Percentiles rank a stretch among this genome's conserved stretches.
Evolutionary conservation across 2,329 filamentous ascomycete species (phyloP).

Genomic region (Ceratocystis albifundus): DNA sequence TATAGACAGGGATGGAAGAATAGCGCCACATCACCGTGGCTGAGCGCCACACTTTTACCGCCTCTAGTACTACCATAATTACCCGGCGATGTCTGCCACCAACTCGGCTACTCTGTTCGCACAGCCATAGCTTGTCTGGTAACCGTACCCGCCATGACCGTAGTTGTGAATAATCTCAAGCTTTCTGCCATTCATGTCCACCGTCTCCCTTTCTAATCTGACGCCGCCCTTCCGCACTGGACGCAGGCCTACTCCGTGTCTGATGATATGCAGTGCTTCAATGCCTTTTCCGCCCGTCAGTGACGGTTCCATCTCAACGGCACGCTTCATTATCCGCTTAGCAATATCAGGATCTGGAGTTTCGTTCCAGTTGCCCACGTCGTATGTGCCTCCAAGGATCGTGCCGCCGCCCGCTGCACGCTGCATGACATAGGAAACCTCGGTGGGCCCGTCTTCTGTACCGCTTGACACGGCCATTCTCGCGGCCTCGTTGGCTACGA

Average conservation of each 20-base stretch:
- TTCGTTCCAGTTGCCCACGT: constrained; percentile 67
- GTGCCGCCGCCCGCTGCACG: constrained; percentile 71
- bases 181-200: constrained; percentile 44
- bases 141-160: constrained; percentile 70
- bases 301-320: constrained; percentile 51
- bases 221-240: constrained; percentile 64
- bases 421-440: constrained; percentile 72
- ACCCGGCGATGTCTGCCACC: constrained; percentile 46
- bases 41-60: not conserved
- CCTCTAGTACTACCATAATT: not conserved
- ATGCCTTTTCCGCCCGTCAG: constrained; percentile 56
- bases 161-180: constrained; percentile 74
- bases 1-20: not conserved
- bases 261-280: constrained; percentile 60
- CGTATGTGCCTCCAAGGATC: constrained; percentile 74
- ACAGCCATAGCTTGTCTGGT: constrained; percentile 57
- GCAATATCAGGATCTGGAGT: constrained; percentile 71
- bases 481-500: constrained; percentile 67
- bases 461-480: constrained; percentile 60
- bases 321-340: constrained; percentile 71
- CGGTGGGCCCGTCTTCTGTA: constrained; percentile 59
- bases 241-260: constrained; percentile 72
- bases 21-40: not conserved
- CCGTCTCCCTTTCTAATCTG: constrained; percentile 53
- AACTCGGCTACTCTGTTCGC: constrained; percentile 54